A percentile compares a stretch with the other conserved stretches of the same genome.
Conservation (phyloP, 1,284 basidiomycete species). For the Pholiota adiposa region DNA sequence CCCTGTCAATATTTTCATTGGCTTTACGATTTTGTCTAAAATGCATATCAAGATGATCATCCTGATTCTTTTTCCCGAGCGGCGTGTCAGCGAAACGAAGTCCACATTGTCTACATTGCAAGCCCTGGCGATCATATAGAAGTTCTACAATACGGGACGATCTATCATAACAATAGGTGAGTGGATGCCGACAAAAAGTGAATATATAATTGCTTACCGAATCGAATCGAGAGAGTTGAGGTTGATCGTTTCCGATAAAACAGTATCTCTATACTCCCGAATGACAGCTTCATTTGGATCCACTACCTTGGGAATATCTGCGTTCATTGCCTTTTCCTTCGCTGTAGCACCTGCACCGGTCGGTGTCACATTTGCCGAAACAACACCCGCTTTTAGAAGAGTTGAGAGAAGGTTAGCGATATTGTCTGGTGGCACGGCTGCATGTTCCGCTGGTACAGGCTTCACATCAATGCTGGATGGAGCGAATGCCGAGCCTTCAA, state of each 20-base stretch:
- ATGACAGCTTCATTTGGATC: conserved; percentile 51
- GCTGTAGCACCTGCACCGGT: conserved; percentile 48
- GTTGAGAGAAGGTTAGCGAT: conserved; percentile 68
- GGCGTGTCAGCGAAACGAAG: conserved; percentile 80
- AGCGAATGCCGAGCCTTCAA: conserved; percentile 8
- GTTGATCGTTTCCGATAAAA: conserved; percentile 72
- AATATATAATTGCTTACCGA: conserved; percentile 50
- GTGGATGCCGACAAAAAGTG: neutral
- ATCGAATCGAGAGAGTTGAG: conserved; percentile 76
- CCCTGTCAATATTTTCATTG: conserved; percentile 82
- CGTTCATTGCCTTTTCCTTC: conserved; percentile 29
- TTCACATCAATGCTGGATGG: neutral
- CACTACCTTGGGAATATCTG: conserved; percentile 36
- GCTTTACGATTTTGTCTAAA: conserved; percentile 94
- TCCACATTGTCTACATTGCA: conserved; percentile 95
- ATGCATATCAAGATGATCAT: conserved; percentile 96
- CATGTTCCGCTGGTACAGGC: conserved; percentile 20
- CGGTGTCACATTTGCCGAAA: conserved; percentile 58
- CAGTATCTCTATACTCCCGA: conserved; percentile 68
- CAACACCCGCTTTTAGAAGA: conserved; percentile 76
- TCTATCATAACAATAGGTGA: conserved; percentile 47
- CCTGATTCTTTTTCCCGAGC: conserved; percentile 77
- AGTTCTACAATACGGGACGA: conserved; percentile 65
- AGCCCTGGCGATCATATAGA: conserved; percentile 75
- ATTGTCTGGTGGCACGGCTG: conserved; percentile 36